These are phyloP conservation scores for Cladophialophora psammophila DNA, from an alignment of 2,329 filamentous ascomycete genomes.

Conservation along the genomic window DNA sequence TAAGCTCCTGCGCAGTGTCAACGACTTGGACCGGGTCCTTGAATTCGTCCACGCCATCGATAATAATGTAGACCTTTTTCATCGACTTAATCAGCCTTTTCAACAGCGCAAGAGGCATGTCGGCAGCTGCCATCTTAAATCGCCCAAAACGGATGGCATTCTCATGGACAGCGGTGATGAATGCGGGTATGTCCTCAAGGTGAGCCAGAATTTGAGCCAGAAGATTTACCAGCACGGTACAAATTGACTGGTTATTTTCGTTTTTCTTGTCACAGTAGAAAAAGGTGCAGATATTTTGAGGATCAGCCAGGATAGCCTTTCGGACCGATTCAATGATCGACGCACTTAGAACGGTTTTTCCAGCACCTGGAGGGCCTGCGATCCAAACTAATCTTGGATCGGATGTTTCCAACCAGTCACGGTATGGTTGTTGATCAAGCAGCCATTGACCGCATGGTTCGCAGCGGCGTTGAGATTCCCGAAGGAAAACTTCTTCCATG, in stretches of 20 bases:
- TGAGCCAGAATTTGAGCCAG: background rate
- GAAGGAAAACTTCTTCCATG: background rate
- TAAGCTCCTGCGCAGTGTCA: background rate
- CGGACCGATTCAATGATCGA: background rate
- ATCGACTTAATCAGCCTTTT: background rate
- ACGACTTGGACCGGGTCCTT: background rate
- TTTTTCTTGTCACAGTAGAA: background rate
- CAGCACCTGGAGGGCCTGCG: slow-evolving; percentile 86
- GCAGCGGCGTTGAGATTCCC: background rate
- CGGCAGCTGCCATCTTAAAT: background rate
- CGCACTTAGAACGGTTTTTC: slow-evolving; percentile 88
- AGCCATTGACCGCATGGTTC: background rate
- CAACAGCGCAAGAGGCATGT: background rate
- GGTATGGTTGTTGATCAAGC: background rate
- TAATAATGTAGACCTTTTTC: background rate
- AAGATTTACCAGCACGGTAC: background rate
- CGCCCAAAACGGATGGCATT: too few relatives aligned
- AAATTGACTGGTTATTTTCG: background rate
- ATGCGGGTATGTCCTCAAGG: background rate
- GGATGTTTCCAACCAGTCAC: background rate
- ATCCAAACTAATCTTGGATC: background rate
- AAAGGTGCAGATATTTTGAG: background rate
- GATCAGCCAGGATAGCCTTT: background rate
- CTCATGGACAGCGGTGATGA: too few relatives aligned
- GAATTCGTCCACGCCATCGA: background rate